phyloP scores from a whole-genome alignment of 257 asterid genomes.

The Ehretia macrophylla region DNA sequence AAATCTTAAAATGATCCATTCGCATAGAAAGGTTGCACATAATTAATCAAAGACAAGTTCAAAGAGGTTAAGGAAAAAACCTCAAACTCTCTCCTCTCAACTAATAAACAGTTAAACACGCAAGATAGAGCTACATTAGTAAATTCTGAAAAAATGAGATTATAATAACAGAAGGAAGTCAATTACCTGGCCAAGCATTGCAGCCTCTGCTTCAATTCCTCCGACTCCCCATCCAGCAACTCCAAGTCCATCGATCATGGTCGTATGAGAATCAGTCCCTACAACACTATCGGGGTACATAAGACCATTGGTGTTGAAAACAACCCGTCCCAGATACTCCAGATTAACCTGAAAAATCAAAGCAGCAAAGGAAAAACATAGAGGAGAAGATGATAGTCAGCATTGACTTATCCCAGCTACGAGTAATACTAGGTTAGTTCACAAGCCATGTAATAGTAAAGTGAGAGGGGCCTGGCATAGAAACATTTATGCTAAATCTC shows the following conservation, averaged over 20 bases:
- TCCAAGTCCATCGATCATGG: slow-evolving; percentile 92
- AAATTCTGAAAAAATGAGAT: too few relatives aligned
- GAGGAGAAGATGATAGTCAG: neutral
- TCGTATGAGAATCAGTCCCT: slow-evolving; percentile 93
- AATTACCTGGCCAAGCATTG: slow-evolving; percentile 89
- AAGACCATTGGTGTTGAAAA: slow-evolving; percentile 73
- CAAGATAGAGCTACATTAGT: too few relatives aligned
- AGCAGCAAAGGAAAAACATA: neutral
- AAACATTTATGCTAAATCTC: neutral
- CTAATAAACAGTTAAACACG: too few relatives aligned
- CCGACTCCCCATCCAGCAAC: slow-evolving; percentile 99
- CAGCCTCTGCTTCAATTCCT: slow-evolving; percentile 95
- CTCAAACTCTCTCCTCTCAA: too few relatives aligned
- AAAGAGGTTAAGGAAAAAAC: too few relatives aligned
- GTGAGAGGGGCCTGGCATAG: neutral
- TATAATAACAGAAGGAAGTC: neutral
- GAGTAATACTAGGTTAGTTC: neutral
- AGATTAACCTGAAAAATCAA: slow-evolving; percentile 61
- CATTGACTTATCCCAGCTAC: neutral
- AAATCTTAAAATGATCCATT: neutral
- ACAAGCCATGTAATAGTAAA: too few relatives aligned
- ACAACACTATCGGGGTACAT: slow-evolving; percentile 92
- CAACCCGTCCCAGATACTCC: slow-evolving; percentile 93
- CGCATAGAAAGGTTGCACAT: too few relatives aligned
- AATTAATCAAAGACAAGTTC: too few relatives aligned